A percentile compares a stretch with the other conserved stretches of the same genome.
phyloP scores from a whole-genome alignment of 805 yeast species.

The Lachancea cidri region DNA sequence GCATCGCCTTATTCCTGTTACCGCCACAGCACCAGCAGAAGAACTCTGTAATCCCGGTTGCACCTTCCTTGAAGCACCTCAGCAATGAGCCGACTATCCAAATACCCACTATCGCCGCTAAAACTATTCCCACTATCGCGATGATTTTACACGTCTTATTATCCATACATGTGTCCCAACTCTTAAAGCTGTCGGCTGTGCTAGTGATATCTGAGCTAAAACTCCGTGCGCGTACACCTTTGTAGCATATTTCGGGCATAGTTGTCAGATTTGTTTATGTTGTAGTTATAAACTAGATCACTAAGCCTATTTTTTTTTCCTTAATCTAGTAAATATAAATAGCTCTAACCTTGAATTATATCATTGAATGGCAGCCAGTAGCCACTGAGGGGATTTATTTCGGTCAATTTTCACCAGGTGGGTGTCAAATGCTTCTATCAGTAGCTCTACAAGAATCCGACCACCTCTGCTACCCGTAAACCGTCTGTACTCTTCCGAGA shows the following conservation, averaged over 20 bases:
- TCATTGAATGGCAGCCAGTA: constrained; percentile 20
- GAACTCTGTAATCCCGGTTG: constrained; percentile 44
- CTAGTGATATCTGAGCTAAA: constrained; percentile 19
- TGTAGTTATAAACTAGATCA: too few relatives aligned
- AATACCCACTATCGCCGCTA: constrained; percentile 48
- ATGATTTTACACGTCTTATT: constrained; percentile 69
- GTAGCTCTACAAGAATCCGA: constrained; percentile 81
- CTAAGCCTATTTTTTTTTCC: background rate
- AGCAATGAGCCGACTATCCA: constrained; percentile 55
- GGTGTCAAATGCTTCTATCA: constrained; percentile 56
- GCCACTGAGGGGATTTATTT: constrained; percentile 30
- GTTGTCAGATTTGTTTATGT: background rate
- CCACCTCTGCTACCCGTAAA: constrained; percentile 94
- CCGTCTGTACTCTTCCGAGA: constrained; percentile 88
- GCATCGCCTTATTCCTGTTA: constrained; percentile 11
- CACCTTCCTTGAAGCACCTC: constrained; percentile 56
- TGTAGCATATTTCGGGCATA: background rate
- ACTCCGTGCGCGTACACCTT: background rate
- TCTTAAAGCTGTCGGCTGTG: constrained; percentile 45
- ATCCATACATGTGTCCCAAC: constrained; percentile 79
- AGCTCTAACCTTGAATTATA: background rate
- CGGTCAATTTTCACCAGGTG: constrained; percentile 27
- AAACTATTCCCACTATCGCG: constrained; percentile 64
- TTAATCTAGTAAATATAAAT: background rate
- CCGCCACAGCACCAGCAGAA: constrained; percentile 48